Evolutionary conservation across 352 stramenopile species (phyloP), one percentile per base, ranked within the genome.

Genomic region (Globisporangium uncinulatum): DNA sequence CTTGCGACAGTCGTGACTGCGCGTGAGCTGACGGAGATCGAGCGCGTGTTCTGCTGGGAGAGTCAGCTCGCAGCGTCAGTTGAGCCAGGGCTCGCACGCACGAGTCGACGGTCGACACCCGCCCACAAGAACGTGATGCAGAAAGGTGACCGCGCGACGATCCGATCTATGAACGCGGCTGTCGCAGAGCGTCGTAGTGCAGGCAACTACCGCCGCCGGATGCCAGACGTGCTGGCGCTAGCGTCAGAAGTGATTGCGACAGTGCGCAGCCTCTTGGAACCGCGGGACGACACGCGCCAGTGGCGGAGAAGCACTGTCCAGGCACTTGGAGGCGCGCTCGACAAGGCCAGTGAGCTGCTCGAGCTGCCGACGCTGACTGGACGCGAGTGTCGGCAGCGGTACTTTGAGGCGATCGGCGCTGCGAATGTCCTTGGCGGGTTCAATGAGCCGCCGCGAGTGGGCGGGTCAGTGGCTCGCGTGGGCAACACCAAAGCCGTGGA

Each of bases 31-130:
- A 42, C 39, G 13, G 51, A 71, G 31, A 57, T 89, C 20, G 57
- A 85, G 15, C 39, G 32, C 1, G 68, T 80, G 46, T 69, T 77
- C 44, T 68, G 83, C 32, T 89, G 76, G 76, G 73, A 89, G 52
- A 69, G 57, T 34, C 59, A 66, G 17, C 50, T 79, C 17, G 58
- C 68, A 45, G 55, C 67, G 21, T 59, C 58, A 0, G 53, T 86
- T 31, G 76, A 87, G 41, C 76, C 79, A 44, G 79, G 79, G 0
- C 73, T 71, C 15, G 65, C 65, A 3, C 72, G 75, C 7, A 54
- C 81, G 7, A 65, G 69, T 43, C 73, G 77, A 19, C 71, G 75
- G 13, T 62, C 73, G 6, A 63, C 59, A 11, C 55, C 63, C 10
- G 56, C 56, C 17, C 59, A 75, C 19, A 80, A 76, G 42, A 62